Evolutionary conservation across 306 rosid species (phyloP).

Genomic region (Bauhinia variegata): DNA sequence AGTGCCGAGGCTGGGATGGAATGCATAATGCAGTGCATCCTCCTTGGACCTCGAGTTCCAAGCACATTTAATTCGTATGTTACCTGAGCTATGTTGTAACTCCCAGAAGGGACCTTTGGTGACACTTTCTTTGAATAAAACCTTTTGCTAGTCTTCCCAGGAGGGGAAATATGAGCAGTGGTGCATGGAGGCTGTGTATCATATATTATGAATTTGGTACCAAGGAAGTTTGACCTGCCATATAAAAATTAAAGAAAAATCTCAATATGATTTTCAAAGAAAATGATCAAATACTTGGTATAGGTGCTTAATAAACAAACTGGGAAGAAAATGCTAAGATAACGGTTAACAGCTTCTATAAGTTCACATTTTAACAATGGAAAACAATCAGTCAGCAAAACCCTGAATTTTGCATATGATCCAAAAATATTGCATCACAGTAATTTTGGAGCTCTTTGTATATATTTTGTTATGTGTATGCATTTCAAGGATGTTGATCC

Average conservation of each 20-base stretch:
- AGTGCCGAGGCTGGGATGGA: constrained; percentile 81
- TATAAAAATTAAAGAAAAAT: constrained; percentile 15
- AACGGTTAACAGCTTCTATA: no score
- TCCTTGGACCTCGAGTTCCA: constrained; percentile 92
- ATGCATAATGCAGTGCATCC: constrained; percentile 91
- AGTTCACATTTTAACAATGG: not conserved
- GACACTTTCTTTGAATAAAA: constrained; percentile 89
- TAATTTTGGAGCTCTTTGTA: not conserved
- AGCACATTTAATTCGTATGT: constrained; percentile 86
- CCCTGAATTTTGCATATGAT: not conserved
- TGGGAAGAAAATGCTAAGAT: no score
- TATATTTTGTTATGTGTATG: not conserved
- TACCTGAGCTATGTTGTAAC: constrained; percentile 89
- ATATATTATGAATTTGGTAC: constrained; percentile 82
- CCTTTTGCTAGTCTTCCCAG: constrained; percentile 76
- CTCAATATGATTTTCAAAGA: not conserved
- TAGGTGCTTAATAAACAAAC: no score
- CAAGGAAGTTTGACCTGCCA: constrained; percentile 91
- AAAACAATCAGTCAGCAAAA: constrained; percentile 2
- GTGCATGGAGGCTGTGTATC: constrained; percentile 83
- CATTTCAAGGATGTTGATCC: not conserved
- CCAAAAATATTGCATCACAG: no score
- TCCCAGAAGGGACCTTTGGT: constrained; percentile 91
- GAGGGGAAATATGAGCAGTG: constrained; percentile 61
- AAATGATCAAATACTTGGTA: no score